Evolutionary conservation across 148 eudicot genomes (phyloP).

Genomic region (Rhododendron ferrugineum): DNA sequence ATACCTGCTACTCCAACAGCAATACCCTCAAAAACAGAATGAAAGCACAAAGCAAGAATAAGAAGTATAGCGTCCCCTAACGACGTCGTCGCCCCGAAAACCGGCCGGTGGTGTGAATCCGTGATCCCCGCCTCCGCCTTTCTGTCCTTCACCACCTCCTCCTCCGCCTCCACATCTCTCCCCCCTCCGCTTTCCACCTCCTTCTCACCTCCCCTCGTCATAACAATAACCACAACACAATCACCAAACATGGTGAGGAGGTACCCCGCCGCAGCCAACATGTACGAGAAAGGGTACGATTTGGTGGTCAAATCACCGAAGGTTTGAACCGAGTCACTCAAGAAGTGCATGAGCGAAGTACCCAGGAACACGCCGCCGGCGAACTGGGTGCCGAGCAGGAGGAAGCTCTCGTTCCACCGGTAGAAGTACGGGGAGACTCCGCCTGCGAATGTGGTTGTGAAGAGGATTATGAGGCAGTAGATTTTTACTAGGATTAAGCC

Average conservation of each 20-base stretch:
- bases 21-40: conserved; percentile 77
- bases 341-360: conserved; percentile 59
- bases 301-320: conserved; percentile 38
- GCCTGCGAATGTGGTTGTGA: conserved; percentile 53
- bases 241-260: conserved; percentile 71
- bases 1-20: conserved; percentile 82
- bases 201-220: conserved; percentile 19
- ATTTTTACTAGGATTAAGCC: conserved; percentile 55
- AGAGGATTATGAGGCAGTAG: conserved; percentile 57
- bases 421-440: conserved; percentile 71
- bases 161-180: background rate
- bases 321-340: conserved; percentile 42
- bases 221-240: conserved; percentile 26
- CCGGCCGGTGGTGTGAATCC: conserved; percentile 14
- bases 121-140: background rate
- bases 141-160: background rate
- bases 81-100: conserved; percentile 38
- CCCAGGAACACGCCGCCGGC: conserved; percentile 75
- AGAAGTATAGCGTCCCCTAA: conserved; percentile 62
- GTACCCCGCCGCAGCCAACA: conserved; percentile 64
- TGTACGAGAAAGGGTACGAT: conserved; percentile 58
- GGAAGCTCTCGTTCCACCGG: conserved; percentile 60
- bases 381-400: conserved; percentile 68
- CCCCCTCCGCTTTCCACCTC: conserved; percentile 18
- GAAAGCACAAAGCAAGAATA: conserved; percentile 69